These are phyloP conservation scores for Fusarium albosuccineum DNA, from an alignment of 2,329 filamentous ascomycete genomes.

Conservation along the genomic window DNA sequence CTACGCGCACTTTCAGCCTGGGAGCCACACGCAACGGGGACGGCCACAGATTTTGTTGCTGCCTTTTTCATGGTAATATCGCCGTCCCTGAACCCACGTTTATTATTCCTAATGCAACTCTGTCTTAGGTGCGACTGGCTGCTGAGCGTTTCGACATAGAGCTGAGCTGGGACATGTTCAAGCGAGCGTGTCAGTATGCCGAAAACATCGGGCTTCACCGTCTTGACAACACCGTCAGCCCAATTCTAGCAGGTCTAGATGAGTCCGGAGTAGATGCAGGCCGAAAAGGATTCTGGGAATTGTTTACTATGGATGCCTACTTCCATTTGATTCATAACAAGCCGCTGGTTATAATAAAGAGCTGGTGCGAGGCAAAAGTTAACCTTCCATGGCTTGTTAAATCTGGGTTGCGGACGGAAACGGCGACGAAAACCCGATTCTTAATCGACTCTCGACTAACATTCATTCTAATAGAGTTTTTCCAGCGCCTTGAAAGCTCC, in stretches of 20 bases:
- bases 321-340: constrained; percentile 3
- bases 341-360: not conserved
- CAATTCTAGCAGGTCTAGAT: not conserved
- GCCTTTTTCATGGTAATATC: constrained; percentile 3
- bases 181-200: not conserved
- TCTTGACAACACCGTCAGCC: not conserved
- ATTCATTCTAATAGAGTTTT: not conserved
- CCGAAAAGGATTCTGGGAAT: constrained; percentile 6
- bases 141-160: not conserved
- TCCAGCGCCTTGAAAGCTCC: not conserved
- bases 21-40: not conserved
- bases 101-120: not conserved
- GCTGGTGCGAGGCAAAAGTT: not conserved
- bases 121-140: not conserved
- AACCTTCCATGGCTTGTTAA: not conserved
- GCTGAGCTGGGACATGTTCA: constrained; percentile 9
- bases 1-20: not conserved
- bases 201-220: not conserved
- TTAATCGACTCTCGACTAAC: constrained; percentile 1
- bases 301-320: not conserved
- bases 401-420: not conserved
- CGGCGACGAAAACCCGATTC: not conserved
- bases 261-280: not conserved
- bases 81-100: not conserved
- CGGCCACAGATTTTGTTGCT: not conserved